Conservation (phyloP, 306 rosid species). For the Cucumis hystrix region DNA sequence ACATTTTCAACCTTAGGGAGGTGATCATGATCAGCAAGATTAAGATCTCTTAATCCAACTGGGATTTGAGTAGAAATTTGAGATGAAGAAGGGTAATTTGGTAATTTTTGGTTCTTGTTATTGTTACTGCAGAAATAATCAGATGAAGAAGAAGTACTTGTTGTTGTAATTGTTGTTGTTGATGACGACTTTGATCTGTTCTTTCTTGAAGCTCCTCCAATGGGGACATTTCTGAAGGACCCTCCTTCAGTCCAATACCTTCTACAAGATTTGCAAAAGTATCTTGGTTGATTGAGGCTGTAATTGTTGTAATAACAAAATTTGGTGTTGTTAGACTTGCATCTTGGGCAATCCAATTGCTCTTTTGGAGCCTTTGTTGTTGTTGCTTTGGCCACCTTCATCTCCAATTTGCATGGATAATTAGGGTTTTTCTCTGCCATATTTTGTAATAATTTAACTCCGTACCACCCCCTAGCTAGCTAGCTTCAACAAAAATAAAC, state of each 20-base stretch:
- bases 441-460: too few relatives aligned
- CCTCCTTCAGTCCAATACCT: slow-evolving; percentile 99
- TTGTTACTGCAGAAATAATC: background rate
- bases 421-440: too few relatives aligned
- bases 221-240: slow-evolving; percentile 69
- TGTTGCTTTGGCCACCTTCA: too few relatives aligned
- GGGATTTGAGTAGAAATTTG: background rate
- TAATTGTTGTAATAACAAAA: slow-evolving; percentile 95
- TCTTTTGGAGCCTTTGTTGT: slow-evolving; percentile 22
- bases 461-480: too few relatives aligned
- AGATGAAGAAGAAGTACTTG: background rate
- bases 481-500: too few relatives aligned
- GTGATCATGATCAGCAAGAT: background rate
- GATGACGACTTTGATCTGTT: background rate
- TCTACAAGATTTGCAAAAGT: slow-evolving; percentile 85
- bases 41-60: background rate
- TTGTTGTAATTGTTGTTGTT: background rate
- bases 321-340: slow-evolving; percentile 88
- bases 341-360: slow-evolving; percentile 90
- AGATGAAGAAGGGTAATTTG: background rate
- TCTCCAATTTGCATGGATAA: too few relatives aligned
- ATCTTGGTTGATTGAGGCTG: slow-evolving; percentile 84
- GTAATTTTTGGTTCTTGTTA: background rate
- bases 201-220: slow-evolving; percentile 43
- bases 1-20: background rate